These are phyloP conservation scores for Platanus orientalis DNA, from an alignment of 164 flowering plant species.

Conservation along the genomic window DNA sequence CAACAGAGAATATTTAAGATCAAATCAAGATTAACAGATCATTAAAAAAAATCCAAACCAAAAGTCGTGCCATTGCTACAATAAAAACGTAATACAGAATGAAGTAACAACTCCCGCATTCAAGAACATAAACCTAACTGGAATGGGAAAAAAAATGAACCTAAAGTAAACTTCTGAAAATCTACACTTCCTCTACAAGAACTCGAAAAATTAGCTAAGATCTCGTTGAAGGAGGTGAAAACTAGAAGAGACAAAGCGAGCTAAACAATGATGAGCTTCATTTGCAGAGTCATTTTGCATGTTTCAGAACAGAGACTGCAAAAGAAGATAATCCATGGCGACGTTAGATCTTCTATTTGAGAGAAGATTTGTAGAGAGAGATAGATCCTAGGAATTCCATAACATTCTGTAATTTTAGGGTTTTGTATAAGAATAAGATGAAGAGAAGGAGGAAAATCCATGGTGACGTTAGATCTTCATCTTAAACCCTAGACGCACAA, in stretches of 20 bases:
- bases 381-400: too few species aligned
- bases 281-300: not conserved
- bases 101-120: not conserved
- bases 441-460: too few species aligned
- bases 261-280: constrained; percentile 13
- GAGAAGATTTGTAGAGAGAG: too few species aligned
- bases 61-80: too few species aligned
- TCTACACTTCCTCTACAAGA: not conserved
- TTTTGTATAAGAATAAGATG: too few species aligned
- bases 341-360: not conserved
- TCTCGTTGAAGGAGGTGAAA: constrained; percentile 12
- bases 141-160: constrained; percentile 9
- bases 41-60: too few species aligned
- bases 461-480: too few species aligned
- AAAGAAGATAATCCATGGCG: not conserved
- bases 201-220: constrained; percentile 12
- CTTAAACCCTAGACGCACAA: not conserved
- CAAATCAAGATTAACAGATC: too few species aligned
- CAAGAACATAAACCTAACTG: not conserved
- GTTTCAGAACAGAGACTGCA: not conserved
- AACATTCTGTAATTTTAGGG: too few species aligned
- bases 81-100: not conserved
- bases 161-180: constrained; percentile 17
- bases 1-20: too few species aligned
- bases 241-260: not conserved